Evolutionary conservation across 2,329 filamentous ascomycete genomes (phyloP).

Genomic region (Meredithiella fracta): DNA sequence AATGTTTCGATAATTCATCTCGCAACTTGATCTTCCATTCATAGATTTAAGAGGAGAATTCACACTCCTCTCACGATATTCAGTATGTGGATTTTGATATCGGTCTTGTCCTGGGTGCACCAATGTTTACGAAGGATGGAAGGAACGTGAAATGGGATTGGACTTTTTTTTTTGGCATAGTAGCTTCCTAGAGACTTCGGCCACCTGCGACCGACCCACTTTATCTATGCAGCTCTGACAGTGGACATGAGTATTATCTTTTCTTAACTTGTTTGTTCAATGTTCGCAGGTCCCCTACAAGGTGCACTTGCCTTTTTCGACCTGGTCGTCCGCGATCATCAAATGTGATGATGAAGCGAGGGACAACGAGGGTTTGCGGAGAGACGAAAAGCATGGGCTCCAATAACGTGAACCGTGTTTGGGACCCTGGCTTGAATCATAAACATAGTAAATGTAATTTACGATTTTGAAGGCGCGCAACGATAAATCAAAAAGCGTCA

Average conservation of each 20-base stretch:
- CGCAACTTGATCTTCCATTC: too few relatives aligned
- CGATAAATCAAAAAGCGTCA: neutral
- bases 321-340: neutral
- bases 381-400: neutral
- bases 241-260: neutral
- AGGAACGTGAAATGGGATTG: neutral
- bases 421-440: neutral
- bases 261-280: neutral
- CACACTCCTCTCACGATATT: neutral
- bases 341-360: neutral
- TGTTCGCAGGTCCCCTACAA: neutral
- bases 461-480: too few relatives aligned
- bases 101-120: neutral
- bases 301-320: neutral
- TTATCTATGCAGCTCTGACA: neutral
- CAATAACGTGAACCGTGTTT: neutral
- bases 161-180: neutral
- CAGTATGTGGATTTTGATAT: neutral
- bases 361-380: neutral
- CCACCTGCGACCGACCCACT: neutral
- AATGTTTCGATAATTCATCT: too few relatives aligned
- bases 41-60: too few relatives aligned
- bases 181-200: neutral
- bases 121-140: neutral
- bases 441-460: neutral